Base-by-base conservation (phyloP, 345 rosid species). In the Gossypium ekmanianum region DNA sequence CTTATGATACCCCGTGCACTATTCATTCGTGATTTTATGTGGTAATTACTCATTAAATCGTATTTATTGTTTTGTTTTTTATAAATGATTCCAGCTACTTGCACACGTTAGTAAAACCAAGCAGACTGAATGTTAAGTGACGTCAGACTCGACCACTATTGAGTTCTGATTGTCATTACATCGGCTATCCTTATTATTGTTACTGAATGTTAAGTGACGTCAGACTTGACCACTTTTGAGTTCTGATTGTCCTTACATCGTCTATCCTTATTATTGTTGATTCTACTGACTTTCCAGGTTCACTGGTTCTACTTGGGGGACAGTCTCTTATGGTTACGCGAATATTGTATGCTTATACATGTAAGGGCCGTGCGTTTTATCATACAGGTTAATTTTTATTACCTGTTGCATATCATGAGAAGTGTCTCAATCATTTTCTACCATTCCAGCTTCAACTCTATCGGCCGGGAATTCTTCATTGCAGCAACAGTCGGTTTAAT, bases 1-100 rank as follows among this genome's bases (percentile, higher is more conserved):
- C 97, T 94, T 63, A 88, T 92, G 97, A 74, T 94, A 45, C 97
- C 98, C 61, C 94, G 97, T 72, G 97, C 98, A 7, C 82, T 94
- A 76, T 89, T 94, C 73, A 83, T 89, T 78, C 97, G 97, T 13
- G 98, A 94, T 85, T 82, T 92, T 64, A 94, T 94, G 97, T 94
- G 98, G 98, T 91, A 91, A 85, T 76, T 70, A 79, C 75, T 51
- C 41, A 17, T 10, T 71, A 29, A 17, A 70, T 54, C 7, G 52
- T 52, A 26, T 50, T 17, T 14, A 11, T 52, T 55, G 9, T 7
- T 20, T 22, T 13, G 7, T 72, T 20, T 61, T 13, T 26, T 2
- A 26, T 18, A 73, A 43, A 24, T 72, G 27, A 27, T 17, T 61
- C 76, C 6, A 1, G 61, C 7, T 29, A 48, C 43, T n/a, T 45